Evolutionary conservation across 192 early-diverging fungal genomes (phyloP), one percentile per base, ranked within the genome.

Genomic region (Glomus cerebriforme): DNA sequence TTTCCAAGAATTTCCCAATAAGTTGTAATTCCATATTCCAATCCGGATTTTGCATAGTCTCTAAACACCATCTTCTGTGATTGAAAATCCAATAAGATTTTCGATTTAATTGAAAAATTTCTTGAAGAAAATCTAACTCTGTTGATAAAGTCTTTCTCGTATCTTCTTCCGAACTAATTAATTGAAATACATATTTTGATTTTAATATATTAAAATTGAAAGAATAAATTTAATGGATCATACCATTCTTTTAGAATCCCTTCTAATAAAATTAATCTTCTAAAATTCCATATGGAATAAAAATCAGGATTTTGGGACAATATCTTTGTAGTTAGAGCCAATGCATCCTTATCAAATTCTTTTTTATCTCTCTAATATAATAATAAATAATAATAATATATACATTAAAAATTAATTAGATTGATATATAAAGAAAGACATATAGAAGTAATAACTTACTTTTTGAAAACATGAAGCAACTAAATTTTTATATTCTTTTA

Each of bases 11-110:
- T 83, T 90, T 91, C 34, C 82, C 86, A 9, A 95, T 89, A 72
- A 99, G 84, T 34, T 78, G 83, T 29, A 99, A 83, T 81, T 99
- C 98, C 1, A 82, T 81, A 24, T 88, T 81, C 96, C 96, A 98
- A 37, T 87, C 84, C 17, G 96, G 93, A 3, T 83, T 71, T 8
- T 92, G 93, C 87, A 95, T 92, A 32, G 84, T 84, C 26, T 91
- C 85, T 22, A 99, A 86, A 29, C 93, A 91, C 97, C 97, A 99
- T 66, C 93, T 83, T 19, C 98, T 92, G 85, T 99, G 98, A 82
- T 95, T 95, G 94, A 96, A 99, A 77, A 98, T 91, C 93, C 95
- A 98, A 86, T 99, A 99, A 15, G 95, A 97, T 82, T 99, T 99
- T 58, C 96, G 95, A 77, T 95, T 94, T 34, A 85, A 86, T 60